Evolutionary conservation across 2,329 filamentous ascomycete genomes (phyloP).

Genomic region (Monosporascus ibericus): DNA sequence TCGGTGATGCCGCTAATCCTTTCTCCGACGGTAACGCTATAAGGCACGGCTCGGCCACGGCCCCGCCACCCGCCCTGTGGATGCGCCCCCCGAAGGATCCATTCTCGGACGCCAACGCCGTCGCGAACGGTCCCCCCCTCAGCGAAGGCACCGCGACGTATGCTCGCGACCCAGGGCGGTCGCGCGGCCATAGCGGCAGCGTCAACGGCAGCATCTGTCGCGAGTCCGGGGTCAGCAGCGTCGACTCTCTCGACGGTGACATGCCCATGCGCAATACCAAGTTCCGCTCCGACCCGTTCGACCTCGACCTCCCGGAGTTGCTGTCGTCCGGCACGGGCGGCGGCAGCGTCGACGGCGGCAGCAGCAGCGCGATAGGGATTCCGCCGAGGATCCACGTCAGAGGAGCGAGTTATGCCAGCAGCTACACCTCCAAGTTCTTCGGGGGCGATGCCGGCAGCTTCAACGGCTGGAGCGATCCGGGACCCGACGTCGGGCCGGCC

Average conservation of each 20-base stretch:
- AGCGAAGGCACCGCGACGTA: conserved; percentile 30
- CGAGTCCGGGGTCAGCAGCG: conserved; percentile 37
- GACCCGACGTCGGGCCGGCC: conserved; percentile 44
- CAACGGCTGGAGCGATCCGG: conserved; percentile 47
- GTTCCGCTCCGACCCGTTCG: conserved; percentile 59
- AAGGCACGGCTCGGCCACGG: conserved; percentile 32
- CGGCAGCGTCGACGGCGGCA: conserved; percentile 10
- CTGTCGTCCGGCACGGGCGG: conserved; percentile 19
- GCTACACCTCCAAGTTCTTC: conserved; percentile 37
- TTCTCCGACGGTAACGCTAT: conserved; percentile 43
- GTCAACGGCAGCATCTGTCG: conserved; percentile 25
- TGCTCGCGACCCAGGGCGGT: conserved; percentile 40
- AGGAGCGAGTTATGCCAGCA: conserved; percentile 29
- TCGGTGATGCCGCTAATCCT: conserved; percentile 31
- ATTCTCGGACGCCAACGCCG: conserved; percentile 44
- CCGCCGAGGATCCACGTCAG: conserved; percentile 30
- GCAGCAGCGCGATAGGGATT: conserved; percentile 13
- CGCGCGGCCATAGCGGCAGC: conserved; percentile 40
- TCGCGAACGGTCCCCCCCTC: conserved; percentile 27
- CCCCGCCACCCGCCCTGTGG: conserved; percentile 28
- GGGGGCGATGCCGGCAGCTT: conserved; percentile 42
- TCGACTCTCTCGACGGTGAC: conserved; percentile 29
- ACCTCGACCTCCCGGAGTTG: conserved; percentile 51
- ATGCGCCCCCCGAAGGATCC: conserved; percentile 24
- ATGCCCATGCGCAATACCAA: conserved; percentile 39